Percentiles rank a stretch among this genome's conserved stretches.
These are phyloP conservation scores for Lophiotrema nucula DNA, from an alignment of 495 filamentous ascomycete genomes.

Conservation along the genomic window DNA sequence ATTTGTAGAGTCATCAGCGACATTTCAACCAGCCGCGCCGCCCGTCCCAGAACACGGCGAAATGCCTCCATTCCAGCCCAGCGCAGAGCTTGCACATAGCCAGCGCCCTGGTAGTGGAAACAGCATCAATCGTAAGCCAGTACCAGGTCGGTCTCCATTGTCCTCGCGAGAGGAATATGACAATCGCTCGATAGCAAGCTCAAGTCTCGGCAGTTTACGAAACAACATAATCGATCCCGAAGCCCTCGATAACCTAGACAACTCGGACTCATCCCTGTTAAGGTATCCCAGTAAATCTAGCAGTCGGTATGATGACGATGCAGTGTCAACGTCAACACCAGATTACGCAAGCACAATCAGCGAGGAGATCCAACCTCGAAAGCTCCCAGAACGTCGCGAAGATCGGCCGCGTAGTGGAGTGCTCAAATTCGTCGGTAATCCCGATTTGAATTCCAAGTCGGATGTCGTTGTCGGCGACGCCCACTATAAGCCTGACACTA, in stretches of 20 bases:
- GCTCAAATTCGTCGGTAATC: constrained; percentile 73
- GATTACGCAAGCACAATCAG: constrained; percentile 49
- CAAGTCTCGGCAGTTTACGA: constrained; percentile 63
- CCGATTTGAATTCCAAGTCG: constrained; percentile 46
- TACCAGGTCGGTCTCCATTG: constrained; percentile 34
- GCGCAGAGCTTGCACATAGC: constrained; percentile 3
- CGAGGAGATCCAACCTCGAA: constrained; percentile 25
- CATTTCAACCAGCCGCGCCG: constrained; percentile 32
- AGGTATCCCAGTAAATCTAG: constrained; percentile 26
- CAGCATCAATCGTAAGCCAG: constrained; percentile 31
- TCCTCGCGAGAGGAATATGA: constrained; percentile 26
- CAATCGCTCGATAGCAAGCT: constrained; percentile 39
- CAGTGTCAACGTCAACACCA: constrained; percentile 36
- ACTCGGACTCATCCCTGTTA: constrained; percentile 9
- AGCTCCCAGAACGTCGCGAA: constrained; percentile 25
- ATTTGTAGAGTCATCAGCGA: constrained; percentile 18
- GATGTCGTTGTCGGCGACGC: constrained; percentile 61
- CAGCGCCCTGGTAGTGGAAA: constrained; percentile 12
- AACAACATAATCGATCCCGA: constrained; percentile 64
- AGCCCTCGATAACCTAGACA: constrained; percentile 52
- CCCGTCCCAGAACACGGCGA: constrained; percentile 41
- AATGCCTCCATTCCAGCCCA: constrained; percentile 9
- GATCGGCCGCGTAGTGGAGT: constrained; percentile 78
- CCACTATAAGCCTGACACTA: constrained; percentile 48
- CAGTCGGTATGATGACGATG: constrained; percentile 40